These are phyloP conservation scores for Populus hybrid DNA, from an alignment of 441 rosid genomes.

Conservation along the genomic window DNA sequence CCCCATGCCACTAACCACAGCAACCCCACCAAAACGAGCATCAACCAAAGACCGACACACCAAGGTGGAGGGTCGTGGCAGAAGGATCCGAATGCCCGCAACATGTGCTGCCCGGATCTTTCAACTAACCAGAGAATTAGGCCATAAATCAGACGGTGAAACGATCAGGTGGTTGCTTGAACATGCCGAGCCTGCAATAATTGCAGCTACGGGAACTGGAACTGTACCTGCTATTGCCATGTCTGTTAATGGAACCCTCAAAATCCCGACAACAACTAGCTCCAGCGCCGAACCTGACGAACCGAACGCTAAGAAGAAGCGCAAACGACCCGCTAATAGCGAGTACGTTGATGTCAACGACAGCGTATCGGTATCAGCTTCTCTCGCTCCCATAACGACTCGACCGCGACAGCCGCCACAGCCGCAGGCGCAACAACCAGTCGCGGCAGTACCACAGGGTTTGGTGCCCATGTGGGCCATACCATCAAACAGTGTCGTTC, in stretches of 20 bases:
- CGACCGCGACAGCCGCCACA: neutral
- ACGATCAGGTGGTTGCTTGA: constrained; percentile 67
- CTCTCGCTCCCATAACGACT: constrained; percentile 48
- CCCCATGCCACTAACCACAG: constrained; percentile 32
- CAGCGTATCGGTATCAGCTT: constrained; percentile 33
- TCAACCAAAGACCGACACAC: constrained; percentile 71
- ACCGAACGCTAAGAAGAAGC: constrained; percentile 36
- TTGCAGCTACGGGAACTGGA: constrained; percentile 75
- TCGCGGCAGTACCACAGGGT: constrained; percentile 33
- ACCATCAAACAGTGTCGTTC: constrained; percentile 46
- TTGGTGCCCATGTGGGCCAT: constrained; percentile 59
- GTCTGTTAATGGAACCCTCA: constrained; percentile 65
- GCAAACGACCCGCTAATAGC: constrained; percentile 50
- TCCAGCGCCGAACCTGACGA: constrained; percentile 26
- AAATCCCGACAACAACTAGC: constrained; percentile 49
- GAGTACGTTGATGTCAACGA: constrained; percentile 52
- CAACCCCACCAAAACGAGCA: constrained; percentile 43
- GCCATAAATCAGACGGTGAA: constrained; percentile 71
- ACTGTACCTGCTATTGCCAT: constrained; percentile 77
- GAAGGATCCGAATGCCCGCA: constrained; percentile 69
- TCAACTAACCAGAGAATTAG: constrained; percentile 67
- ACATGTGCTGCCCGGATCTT: constrained; percentile 68
- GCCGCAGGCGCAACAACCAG: neutral
- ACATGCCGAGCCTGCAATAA: constrained; percentile 56
- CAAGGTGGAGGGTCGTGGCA: constrained; percentile 76